A percentile compares a stretch with the other conserved stretches of the same genome.
Conservation (phyloP, 2,329 filamentous ascomycete genomes). For the Claviceps humidiphila region DNA sequence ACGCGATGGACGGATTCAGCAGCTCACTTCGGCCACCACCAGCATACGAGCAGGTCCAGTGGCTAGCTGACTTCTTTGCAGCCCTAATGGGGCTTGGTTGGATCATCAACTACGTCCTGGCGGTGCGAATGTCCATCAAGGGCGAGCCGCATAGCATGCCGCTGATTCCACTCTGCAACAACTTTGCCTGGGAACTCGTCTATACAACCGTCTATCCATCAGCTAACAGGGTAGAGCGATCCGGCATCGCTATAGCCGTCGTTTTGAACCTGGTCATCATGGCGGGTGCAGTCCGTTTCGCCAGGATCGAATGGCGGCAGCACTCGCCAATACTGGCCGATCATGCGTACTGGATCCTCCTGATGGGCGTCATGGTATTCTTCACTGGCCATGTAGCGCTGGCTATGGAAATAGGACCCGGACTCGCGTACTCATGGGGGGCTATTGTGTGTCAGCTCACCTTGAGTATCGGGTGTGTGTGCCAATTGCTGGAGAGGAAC, state of each 20-base stretch:
- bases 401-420: conserved; percentile 8
- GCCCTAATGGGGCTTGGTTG: conserved; percentile 8
- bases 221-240: conserved; percentile 5
- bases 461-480: conserved; percentile 6
- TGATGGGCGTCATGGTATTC: conserved; percentile 5
- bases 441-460: conserved; percentile 8
- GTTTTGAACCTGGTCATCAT: conserved; percentile 8
- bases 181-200: conserved; percentile 8
- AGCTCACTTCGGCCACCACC: conserved; percentile 1
- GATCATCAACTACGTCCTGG: conserved; percentile 8
- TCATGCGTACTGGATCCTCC: conserved; percentile 4
- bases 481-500: conserved; percentile 7
- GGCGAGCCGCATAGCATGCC: conserved; percentile 8
- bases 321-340: conserved; percentile 7
- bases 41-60: conserved; percentile 6
- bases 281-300: conserved; percentile 4
- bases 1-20: conserved; percentile 7
- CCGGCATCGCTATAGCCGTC: conserved; percentile 4
- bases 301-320: conserved; percentile 5
- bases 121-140: conserved; percentile 6
- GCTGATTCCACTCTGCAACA: conserved; percentile 9
- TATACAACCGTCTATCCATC: conserved; percentile 8
- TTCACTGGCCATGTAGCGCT: conserved; percentile 8
- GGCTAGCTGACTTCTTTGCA: conserved; percentile 7
- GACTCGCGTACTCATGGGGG: conserved; percentile 8